Percentiles rank a stretch among this genome's conserved stretches.
These are phyloP conservation scores for Cardamine chenopodiifolia DNA, from an alignment of 345 rosid genomes.

Conservation along the genomic window DNA sequence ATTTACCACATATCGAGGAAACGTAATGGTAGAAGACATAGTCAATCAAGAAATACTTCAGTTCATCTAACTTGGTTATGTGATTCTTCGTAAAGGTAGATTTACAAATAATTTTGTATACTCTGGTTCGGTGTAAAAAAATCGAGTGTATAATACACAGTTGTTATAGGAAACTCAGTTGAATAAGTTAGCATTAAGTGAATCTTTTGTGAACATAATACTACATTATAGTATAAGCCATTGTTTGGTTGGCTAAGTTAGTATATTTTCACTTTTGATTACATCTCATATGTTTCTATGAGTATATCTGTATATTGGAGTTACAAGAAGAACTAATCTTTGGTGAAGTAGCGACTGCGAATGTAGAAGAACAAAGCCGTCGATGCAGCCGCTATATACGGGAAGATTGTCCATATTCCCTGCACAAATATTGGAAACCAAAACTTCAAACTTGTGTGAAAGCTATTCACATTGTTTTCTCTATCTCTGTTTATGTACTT, in stretches of 20 bases:
- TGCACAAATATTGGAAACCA: slow-evolving; percentile 33
- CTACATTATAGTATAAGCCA: neutral
- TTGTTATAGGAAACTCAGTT: no score
- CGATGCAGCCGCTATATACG: slow-evolving; percentile 68
- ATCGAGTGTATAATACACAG: no score
- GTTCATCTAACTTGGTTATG: no score
- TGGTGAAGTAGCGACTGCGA: slow-evolving; percentile 30
- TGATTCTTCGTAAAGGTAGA: no score
- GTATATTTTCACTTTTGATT: neutral
- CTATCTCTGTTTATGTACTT: slow-evolving; percentile 22
- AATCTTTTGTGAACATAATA: neutral
- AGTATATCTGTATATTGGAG: neutral
- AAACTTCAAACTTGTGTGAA: slow-evolving; percentile 17
- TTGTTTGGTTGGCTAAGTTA: neutral
- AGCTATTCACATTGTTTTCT: slow-evolving; percentile 1
- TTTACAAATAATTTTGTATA: no score
- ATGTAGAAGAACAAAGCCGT: slow-evolving; percentile 63
- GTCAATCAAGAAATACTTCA: no score
- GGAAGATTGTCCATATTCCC: slow-evolving; percentile 88
- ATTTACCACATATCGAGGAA: no score
- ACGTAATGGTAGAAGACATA: no score
- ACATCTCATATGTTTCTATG: slow-evolving; percentile 21
- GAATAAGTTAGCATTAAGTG: no score
- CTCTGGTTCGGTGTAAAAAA: no score
- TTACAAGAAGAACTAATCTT: slow-evolving; percentile 5